These are phyloP conservation scores for Artemisia tridentata DNA, from an alignment of 129 eudicot genomes.

Conservation along the genomic window DNA sequence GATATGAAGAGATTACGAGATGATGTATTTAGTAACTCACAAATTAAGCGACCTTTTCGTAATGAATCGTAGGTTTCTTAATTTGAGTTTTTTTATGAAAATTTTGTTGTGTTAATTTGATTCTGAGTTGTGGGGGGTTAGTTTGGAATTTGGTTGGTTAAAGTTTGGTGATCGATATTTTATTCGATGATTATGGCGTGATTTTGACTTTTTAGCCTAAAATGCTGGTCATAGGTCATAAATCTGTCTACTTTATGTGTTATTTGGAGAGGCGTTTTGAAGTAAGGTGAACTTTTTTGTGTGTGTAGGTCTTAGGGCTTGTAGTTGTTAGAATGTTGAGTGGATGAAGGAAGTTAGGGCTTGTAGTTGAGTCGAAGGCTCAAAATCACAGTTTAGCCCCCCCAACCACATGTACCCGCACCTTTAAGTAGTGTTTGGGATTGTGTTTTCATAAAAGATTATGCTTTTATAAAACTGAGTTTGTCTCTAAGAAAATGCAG, in stretches of 20 bases:
- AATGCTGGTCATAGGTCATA: background rate
- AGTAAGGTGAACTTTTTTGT: background rate
- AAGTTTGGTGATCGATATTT: background rate
- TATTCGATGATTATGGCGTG: slow-evolving; percentile 11
- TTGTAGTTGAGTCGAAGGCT: background rate
- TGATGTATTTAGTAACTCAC: slow-evolving; percentile 70
- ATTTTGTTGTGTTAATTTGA: slow-evolving; percentile 14
- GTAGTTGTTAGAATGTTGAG: background rate
- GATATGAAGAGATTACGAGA: slow-evolving; percentile 92
- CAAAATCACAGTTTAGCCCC: background rate
- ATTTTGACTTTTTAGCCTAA: slow-evolving; percentile 21
- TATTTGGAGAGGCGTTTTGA: background rate
- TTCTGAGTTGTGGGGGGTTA: slow-evolving; percentile 29
- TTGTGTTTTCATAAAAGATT: background rate
- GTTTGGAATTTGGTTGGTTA: slow-evolving; percentile 30
- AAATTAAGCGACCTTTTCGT: slow-evolving; percentile 84
- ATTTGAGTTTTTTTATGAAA: slow-evolving; percentile 22
- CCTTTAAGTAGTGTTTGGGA: background rate
- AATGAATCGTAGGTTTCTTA: slow-evolving; percentile 65
- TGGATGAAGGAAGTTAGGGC: slow-evolving; percentile 7
- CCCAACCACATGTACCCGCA: too few species aligned
- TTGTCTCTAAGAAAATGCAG: too few species aligned
- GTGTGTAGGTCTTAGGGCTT: slow-evolving; percentile 29
- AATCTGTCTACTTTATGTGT: slow-evolving; percentile 9
- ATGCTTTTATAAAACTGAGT: background rate